Base-by-base conservation (phyloP, 2,329 filamentous ascomycete genomes). In the Intubia oerlemansii region DNA sequence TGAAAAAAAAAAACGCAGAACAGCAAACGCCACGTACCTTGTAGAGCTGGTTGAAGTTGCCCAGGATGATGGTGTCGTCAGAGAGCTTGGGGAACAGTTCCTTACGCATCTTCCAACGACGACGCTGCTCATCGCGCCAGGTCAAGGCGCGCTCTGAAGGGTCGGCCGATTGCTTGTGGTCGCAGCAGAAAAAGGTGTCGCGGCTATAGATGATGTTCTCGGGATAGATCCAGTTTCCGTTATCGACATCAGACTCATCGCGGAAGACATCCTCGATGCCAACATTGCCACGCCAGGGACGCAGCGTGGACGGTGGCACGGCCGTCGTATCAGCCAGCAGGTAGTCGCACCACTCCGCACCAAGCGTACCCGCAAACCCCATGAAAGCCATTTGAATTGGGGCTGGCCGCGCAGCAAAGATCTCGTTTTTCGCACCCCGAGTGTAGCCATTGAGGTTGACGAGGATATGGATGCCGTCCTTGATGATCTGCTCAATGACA, bases 371-470 rank as follows among this genome's bases (percentile, higher is more conserved):
- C 0, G 88, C 88, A 46, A 98, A 98, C 1, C 88, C 88, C 88
- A 98, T 98, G 44, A 98, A 98, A 0, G 88, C 92, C 88, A 98
- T 98, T 39, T 98, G 88, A 24, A 98, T 81, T 0, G 88, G 88
- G 3, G 84, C 82, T 11, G 88, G 81, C 16, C 90, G 70, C 14
- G 88, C 88, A 14, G 88, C 88, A 47, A 98, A 98, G 4, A 98
- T 75, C 45, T 98, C 88, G 41, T 98, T 98, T 15, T 84, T 70
- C n/a, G 88, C 88, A 17, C 88, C 88, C 30, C 88, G 66, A 1
- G 88, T 98, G 48, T 98, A 98, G 9, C 88, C 88, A 42, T 98
- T 98, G n/a, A 98, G 61, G 38, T 98, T 98, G 41, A 98, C 71
- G 13, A 98, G 62, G 24, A 98, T 88, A 44, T 98, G 88, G 28